Evolutionary conservation across 257 asterid genomes (phyloP).

Genomic region (Scutellaria minor): DNA sequence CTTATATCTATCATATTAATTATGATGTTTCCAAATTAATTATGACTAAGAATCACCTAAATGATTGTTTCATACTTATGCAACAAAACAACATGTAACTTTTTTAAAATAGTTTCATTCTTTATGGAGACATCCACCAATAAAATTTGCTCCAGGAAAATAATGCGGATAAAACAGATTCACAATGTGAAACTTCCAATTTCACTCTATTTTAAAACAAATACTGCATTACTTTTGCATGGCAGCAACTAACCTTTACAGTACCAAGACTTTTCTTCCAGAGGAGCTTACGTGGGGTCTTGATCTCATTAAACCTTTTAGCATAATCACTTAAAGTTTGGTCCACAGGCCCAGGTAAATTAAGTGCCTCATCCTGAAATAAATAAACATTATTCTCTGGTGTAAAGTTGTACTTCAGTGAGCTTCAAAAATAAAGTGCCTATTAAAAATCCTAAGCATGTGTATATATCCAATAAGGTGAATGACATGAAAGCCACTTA

Average conservation of each 20-base stretch:
- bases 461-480: not conserved
- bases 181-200: conserved; percentile 19
- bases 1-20: not conserved
- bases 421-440: conserved; percentile 19
- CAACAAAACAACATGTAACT: conserved; percentile 20
- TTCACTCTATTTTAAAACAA: conserved; percentile 7
- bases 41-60: conserved; percentile 1
- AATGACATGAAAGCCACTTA: conserved; percentile 5
- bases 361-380: conserved; percentile 81
- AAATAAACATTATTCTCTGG: conserved; percentile 28
- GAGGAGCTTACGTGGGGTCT: conserved; percentile 93
- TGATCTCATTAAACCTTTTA: conserved; percentile 76
- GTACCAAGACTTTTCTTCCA: conserved; percentile 98
- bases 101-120: conserved; percentile 2
- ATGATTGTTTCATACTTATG: not conserved
- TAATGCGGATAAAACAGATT: not conserved
- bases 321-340: conserved; percentile 82
- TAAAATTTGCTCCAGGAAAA: conserved; percentile 16
- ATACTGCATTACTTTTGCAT: not conserved
- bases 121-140: conserved; percentile 21
- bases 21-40: conserved; percentile 22
- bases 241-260: conserved; percentile 81
- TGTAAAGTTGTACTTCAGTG: conserved; percentile 27
- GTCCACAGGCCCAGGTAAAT: conserved; percentile 73
- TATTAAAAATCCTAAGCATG: conserved; percentile 8